Conservation (phyloP, 2,329 filamentous ascomycete species). For the Pseudogymnoascus sp. region DNA sequence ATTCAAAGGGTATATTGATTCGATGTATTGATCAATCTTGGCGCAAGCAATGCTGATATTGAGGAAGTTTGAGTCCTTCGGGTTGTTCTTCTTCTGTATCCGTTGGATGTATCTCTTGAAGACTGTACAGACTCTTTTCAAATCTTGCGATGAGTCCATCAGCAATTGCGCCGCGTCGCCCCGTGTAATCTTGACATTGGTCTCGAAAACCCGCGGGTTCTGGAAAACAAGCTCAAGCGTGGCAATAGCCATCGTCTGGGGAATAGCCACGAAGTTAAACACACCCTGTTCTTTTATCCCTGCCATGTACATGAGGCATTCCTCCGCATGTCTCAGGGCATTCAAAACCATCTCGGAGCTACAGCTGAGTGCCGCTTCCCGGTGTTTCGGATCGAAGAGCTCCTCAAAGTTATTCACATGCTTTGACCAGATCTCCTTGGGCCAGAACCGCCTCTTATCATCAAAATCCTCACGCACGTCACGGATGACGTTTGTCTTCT, state of each 20-base stretch:
- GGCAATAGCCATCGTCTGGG: constrained; percentile 94
- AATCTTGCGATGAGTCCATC: constrained; percentile 86
- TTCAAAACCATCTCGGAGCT: constrained; percentile 92
- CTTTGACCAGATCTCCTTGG: constrained; percentile 94
- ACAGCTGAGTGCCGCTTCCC: constrained; percentile 71
- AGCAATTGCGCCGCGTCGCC: constrained; percentile 87
- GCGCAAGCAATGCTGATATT: constrained; percentile 86
- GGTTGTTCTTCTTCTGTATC: constrained; percentile 92
- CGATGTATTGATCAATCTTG: constrained; percentile 94
- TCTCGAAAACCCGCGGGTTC: constrained; percentile 77
- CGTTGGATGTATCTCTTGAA: constrained; percentile 71
- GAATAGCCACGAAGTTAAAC: constrained; percentile 98
- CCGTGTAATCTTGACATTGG: constrained; percentile 94
- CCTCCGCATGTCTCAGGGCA: constrained; percentile 76
- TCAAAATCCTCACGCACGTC: constrained; percentile 85
- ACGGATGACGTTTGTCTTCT: constrained; percentile 98
- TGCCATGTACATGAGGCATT: constrained; percentile 97
- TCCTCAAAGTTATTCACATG: constrained; percentile 86
- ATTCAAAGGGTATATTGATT: constrained; percentile 82
- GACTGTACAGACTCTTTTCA: constrained; percentile 69
- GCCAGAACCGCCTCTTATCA: constrained; percentile 88
- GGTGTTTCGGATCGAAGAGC: constrained; percentile 74
- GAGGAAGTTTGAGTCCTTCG: constrained; percentile 83
- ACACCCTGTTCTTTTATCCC: constrained; percentile 92
- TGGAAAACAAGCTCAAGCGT: constrained; percentile 88